Conservation (phyloP, 495 filamentous ascomycete genomes). For the Xylaria scruposa region DNA sequence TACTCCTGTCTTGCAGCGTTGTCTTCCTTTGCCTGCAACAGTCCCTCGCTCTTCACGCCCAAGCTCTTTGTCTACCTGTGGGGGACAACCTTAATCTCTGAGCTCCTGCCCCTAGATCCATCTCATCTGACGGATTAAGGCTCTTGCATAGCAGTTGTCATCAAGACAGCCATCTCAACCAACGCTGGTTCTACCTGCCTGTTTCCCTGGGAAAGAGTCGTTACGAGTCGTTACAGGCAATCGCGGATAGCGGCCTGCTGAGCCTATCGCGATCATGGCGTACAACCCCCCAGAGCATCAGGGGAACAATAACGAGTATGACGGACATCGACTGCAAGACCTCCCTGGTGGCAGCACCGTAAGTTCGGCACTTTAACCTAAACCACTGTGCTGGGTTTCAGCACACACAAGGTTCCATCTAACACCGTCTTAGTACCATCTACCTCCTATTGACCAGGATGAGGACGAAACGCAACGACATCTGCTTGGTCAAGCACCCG, state of each 20-base stretch:
- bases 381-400: conserved; percentile 28
- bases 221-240: conserved; percentile 10
- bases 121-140: conserved; percentile 25
- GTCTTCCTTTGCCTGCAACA: conserved; percentile 30
- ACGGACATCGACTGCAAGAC: conserved; percentile 72
- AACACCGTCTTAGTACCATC: conserved; percentile 55
- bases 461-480: conserved; percentile 80
- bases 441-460: conserved; percentile 60
- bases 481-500: conserved; percentile 72
- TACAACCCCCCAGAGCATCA: conserved; percentile 47
- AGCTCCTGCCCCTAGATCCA: conserved; percentile 34
- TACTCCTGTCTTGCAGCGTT: conserved; percentile 30
- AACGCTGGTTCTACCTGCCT: background rate
- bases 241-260: conserved; percentile 28
- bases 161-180: conserved; percentile 25
- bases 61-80: conserved; percentile 32
- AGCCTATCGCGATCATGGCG: conserved; percentile 50
- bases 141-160: conserved; percentile 7
- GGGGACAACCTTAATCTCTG: conserved; percentile 30
- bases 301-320: conserved; percentile 53
- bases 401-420: conserved; percentile 1
- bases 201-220: background rate
- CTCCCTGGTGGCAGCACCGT: conserved; percentile 66
- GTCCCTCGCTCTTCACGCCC: conserved; percentile 28
- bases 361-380: conserved; percentile 44